These are phyloP conservation scores for Trichoderma sp. DNA, from an alignment of 2,329 filamentous ascomycete genomes.

Conservation along the genomic window DNA sequence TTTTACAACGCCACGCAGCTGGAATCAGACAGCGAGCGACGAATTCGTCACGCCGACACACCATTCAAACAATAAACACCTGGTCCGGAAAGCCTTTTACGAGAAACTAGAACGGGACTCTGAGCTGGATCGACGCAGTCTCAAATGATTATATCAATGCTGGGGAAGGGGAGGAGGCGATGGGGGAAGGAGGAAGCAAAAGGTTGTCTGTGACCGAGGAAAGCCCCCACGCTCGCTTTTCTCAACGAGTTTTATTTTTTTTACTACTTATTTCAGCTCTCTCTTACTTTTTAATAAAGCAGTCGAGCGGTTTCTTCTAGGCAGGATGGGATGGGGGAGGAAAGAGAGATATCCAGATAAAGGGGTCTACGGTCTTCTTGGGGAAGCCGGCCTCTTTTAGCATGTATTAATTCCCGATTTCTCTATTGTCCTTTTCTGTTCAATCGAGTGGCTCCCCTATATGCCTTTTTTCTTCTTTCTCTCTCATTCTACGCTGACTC, in stretches of 20 bases:
- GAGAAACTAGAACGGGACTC: conserved; percentile 21
- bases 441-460: conserved; percentile 14
- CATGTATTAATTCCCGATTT: conserved; percentile 53
- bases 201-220: conserved; percentile 7
- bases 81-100: conserved; percentile 17
- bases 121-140: conserved; percentile 15
- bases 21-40: conserved; percentile 28
- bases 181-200: conserved; percentile 2
- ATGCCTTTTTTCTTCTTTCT: neutral
- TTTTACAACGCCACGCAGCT: conserved; percentile 23
- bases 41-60: conserved; percentile 13
- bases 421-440: conserved; percentile 30
- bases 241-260: conserved; percentile 6
- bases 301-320: conserved; percentile 19
- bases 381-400: conserved; percentile 41
- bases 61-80: conserved; percentile 8
- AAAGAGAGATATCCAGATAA: conserved; percentile 24
- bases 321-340: neutral
- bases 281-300: conserved; percentile 22
- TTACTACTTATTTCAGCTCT: neutral
- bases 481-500: neutral
- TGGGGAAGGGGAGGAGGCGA: conserved; percentile 2
- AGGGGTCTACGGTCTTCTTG: conserved; percentile 30
- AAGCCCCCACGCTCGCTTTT: conserved; percentile 5
- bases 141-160: conserved; percentile 22